Percentiles rank a stretch among this genome's conserved stretches.
These are phyloP conservation scores for Cercospora zeae-maydis DNA, from an alignment of 2,329 filamentous ascomycete species.

Conservation along the genomic window DNA sequence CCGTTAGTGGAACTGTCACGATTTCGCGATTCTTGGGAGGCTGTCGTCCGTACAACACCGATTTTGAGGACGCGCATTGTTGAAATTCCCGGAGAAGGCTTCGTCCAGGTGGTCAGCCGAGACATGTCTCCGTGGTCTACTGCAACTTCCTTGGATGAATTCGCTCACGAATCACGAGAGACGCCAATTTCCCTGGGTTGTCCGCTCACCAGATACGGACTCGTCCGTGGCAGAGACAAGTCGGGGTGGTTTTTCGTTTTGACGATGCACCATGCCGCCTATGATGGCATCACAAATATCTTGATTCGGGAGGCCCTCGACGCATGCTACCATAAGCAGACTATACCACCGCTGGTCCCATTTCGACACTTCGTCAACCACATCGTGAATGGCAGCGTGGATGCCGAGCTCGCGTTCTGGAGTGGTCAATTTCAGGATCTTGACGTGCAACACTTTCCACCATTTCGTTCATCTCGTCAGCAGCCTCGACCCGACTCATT, in stretches of 20 bases:
- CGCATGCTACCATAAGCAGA: not conserved
- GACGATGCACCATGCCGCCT: constrained; percentile 39
- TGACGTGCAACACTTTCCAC: constrained; percentile 36
- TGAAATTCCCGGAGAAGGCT: constrained; percentile 9
- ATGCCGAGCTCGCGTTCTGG: constrained; percentile 37
- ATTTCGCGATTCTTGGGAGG: constrained; percentile 40
- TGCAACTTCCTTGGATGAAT: constrained; percentile 36
- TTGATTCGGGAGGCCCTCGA: constrained; percentile 36
- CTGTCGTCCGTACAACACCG: constrained; percentile 31
- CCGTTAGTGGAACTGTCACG: constrained; percentile 32
- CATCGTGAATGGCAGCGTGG: constrained; percentile 26
- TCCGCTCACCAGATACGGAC: not conserved
- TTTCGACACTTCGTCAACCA: constrained; percentile 37
- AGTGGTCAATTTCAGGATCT: constrained; percentile 32
- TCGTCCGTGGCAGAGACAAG: not conserved
- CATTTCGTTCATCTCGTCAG: constrained; percentile 26
- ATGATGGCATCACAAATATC: constrained; percentile 41
- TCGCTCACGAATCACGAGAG: constrained; percentile 25
- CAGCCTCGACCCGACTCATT: constrained; percentile 29
- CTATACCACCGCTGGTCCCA: not conserved
- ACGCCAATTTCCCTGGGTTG: not conserved
- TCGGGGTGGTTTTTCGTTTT: not conserved
- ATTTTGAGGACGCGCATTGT: constrained; percentile 39
- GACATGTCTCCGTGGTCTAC: constrained; percentile 9
- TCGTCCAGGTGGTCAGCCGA: constrained; percentile 30